A percentile compares a stretch with the other conserved stretches of the same genome.
Evolutionary conservation across 1,284 basidiomycete genomes (phyloP).

Genomic region (Apiotrichum gamsii): DNA sequence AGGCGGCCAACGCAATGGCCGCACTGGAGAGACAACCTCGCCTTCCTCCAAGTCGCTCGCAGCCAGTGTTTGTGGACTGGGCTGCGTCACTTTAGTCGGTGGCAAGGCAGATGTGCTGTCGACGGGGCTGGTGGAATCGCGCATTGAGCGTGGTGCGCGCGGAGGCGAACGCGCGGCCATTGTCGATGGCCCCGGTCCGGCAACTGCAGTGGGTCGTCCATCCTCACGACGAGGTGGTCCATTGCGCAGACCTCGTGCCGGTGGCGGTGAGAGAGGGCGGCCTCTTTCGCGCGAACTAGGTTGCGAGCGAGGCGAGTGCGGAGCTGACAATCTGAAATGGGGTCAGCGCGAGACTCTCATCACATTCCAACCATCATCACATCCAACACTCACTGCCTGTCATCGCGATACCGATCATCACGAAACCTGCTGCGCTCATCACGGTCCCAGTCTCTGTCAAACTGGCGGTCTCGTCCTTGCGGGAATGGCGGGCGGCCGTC

Average conservation of each 20-base stretch:
- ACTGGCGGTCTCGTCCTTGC: neutral
- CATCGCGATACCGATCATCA: slow-evolving; percentile 10
- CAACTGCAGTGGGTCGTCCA: slow-evolving; percentile 2
- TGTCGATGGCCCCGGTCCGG: slow-evolving; percentile 16
- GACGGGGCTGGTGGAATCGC: slow-evolving; percentile 26
- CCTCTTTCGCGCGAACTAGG: slow-evolving; percentile 2
- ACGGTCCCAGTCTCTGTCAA: slow-evolving; percentile 12
- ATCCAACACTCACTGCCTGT: neutral
- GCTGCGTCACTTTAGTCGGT: neutral
- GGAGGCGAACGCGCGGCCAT: slow-evolving; percentile 15
- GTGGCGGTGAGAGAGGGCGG: slow-evolving; percentile 6
- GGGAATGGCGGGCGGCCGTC: slow-evolving; percentile 4
- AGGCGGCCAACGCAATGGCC: slow-evolving; percentile 9
- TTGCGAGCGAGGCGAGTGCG: slow-evolving; percentile 5
- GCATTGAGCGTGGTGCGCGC: slow-evolving; percentile 23
- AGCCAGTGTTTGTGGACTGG: slow-evolving; percentile 1
- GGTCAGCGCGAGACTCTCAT: too few species aligned
- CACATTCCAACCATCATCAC: too few species aligned
- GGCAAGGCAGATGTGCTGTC: slow-evolving; percentile 12
- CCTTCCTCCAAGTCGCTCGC: slow-evolving; percentile 39
- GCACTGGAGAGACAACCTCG: slow-evolving; percentile 38
- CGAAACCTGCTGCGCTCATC: slow-evolving; percentile 10
- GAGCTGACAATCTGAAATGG: neutral
- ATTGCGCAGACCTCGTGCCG: neutral
- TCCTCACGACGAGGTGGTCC: slow-evolving; percentile 1